Conservation (phyloP, 345 rosid genomes). For the Boechera stricta region DNA sequence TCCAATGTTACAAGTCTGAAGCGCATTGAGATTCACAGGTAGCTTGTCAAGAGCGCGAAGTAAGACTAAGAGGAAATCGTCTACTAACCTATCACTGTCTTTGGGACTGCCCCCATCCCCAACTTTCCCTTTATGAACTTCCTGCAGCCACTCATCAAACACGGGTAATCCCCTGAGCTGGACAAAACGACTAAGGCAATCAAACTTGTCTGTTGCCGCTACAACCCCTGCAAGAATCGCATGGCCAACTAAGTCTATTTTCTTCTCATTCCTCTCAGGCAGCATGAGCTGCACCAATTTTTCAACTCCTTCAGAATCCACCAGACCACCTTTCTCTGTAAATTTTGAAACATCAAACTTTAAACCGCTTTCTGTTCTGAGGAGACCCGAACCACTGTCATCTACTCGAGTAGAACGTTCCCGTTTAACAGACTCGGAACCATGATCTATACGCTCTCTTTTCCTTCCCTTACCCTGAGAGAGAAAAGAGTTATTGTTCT, state of each 20-base stretch:
- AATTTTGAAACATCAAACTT: constrained; percentile 77
- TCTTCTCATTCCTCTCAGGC: constrained; percentile 73
- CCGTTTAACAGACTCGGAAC: constrained; percentile 73
- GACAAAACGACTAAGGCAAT: constrained; percentile 82
- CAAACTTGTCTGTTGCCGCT: constrained; percentile 82
- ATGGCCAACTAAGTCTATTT: constrained; percentile 68
- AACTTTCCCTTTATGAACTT: constrained; percentile 84
- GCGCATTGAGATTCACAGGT: constrained; percentile 90
- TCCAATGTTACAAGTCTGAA: constrained; percentile 90
- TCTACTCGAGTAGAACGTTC: constrained; percentile 69
- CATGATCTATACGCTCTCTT: constrained; percentile 85
- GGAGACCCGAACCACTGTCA: constrained; percentile 64
- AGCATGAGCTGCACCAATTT: constrained; percentile 70
- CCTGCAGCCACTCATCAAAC: constrained; percentile 98
- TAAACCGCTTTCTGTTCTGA: constrained; percentile 61
- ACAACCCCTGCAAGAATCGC: constrained; percentile 73
- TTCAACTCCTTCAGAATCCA: constrained; percentile 79
- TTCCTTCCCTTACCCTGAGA: constrained; percentile 90
- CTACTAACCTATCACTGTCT: constrained; percentile 50
- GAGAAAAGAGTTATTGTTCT: constrained; percentile 58
- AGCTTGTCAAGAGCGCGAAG: constrained; percentile 93
- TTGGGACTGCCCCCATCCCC: constrained; percentile 70
- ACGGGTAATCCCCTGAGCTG: constrained; percentile 85
- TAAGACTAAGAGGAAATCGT: constrained; percentile 75
- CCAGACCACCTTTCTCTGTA: constrained; percentile 80